A percentile compares a stretch with the other conserved stretches of the same genome.
These are phyloP conservation scores for Tephrocybe sp. DNA, from an alignment of 768 basidiomycete genomes.

Conservation along the genomic window DNA sequence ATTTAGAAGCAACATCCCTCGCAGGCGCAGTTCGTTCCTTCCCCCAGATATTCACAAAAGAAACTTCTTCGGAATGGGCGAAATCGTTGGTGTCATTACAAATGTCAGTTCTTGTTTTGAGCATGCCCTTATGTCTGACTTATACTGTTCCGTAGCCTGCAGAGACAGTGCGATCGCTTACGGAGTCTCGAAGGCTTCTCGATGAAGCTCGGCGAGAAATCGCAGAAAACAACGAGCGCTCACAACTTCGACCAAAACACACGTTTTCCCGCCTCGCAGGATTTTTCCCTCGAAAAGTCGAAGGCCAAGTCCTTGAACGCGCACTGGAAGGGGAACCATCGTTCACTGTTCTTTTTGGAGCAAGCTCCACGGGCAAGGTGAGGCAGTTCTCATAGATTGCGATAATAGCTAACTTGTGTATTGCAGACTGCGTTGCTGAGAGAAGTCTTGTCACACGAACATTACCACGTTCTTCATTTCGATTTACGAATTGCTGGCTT, in stretches of 20 bases:
- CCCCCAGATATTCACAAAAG: slow-evolving; percentile 63
- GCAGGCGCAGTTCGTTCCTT: slow-evolving; percentile 58
- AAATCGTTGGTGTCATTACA: slow-evolving; percentile 71
- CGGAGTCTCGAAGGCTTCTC: slow-evolving; percentile 72
- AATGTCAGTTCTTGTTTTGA: slow-evolving; percentile 50
- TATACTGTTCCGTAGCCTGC: slow-evolving; percentile 55
- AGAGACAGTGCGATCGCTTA: slow-evolving; percentile 75
- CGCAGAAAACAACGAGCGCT: slow-evolving; percentile 61
- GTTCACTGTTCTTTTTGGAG: slow-evolving; percentile 80
- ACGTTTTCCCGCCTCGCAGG: slow-evolving; percentile 77
- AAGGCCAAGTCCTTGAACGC: slow-evolving; percentile 65
- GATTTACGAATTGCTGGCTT: slow-evolving; percentile 85
- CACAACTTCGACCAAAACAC: slow-evolving; percentile 70
- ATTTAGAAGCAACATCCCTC: slow-evolving; percentile 73
- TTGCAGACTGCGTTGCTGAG: slow-evolving; percentile 75
- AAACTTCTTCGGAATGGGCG: slow-evolving; percentile 78
- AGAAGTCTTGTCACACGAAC: slow-evolving; percentile 67
- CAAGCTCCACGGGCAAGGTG: slow-evolving; percentile 82
- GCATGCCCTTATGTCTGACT: slow-evolving; percentile 1
- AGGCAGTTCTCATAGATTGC: slow-evolving; percentile 4
- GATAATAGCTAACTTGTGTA: not conserved
- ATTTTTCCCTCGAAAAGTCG: slow-evolving; percentile 69
- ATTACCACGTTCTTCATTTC: slow-evolving; percentile 81
- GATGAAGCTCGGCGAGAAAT: slow-evolving; percentile 81
- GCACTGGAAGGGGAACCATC: slow-evolving; percentile 70